These are phyloP conservation scores for Pseudogymnoascus sp. DNA, from an alignment of 2,329 filamentous ascomycete genomes.

Conservation along the genomic window DNA sequence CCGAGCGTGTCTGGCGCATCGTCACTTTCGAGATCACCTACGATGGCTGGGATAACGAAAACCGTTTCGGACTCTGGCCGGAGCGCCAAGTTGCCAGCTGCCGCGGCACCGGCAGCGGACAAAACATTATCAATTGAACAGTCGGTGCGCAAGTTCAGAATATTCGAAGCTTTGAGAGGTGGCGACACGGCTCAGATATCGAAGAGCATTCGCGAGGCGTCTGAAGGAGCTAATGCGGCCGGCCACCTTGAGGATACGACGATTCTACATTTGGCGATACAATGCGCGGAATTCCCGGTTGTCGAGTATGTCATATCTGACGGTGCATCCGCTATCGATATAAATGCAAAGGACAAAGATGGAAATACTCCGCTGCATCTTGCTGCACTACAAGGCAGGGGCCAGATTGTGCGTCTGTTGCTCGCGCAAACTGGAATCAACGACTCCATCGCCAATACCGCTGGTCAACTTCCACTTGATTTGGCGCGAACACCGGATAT, in stretches of 20 bases:
- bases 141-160: slow-evolving; percentile 85
- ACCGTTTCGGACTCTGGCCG: slow-evolving; percentile 13
- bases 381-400: slow-evolving; percentile 73
- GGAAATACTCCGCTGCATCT: slow-evolving; percentile 91
- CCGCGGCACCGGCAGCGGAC: slow-evolving; percentile 17
- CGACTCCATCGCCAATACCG: slow-evolving; percentile 76
- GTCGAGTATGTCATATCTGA: slow-evolving; percentile 90
- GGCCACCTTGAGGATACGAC: slow-evolving; percentile 67
- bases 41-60: slow-evolving; percentile 21
- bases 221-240: slow-evolving; percentile 20
- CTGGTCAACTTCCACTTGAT: slow-evolving; percentile 79
- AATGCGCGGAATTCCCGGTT: slow-evolving; percentile 86
- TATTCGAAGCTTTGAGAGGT: slow-evolving; percentile 84
- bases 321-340: slow-evolving; percentile 57
- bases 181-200: slow-evolving; percentile 88
- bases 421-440: slow-evolving; percentile 79
- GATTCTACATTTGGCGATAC: slow-evolving; percentile 85
- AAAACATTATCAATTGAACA: slow-evolving; percentile 63
- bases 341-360: slow-evolving; percentile 86
- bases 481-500: slow-evolving; percentile 88
- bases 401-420: slow-evolving; percentile 71
- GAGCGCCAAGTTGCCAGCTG: slow-evolving; percentile 13
- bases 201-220: slow-evolving; percentile 66
- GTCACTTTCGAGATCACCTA: slow-evolving; percentile 22
- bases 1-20: slow-evolving; percentile 23